Conservation (phyloP, 305 asterid species). For the Plantago coronopus region DNA sequence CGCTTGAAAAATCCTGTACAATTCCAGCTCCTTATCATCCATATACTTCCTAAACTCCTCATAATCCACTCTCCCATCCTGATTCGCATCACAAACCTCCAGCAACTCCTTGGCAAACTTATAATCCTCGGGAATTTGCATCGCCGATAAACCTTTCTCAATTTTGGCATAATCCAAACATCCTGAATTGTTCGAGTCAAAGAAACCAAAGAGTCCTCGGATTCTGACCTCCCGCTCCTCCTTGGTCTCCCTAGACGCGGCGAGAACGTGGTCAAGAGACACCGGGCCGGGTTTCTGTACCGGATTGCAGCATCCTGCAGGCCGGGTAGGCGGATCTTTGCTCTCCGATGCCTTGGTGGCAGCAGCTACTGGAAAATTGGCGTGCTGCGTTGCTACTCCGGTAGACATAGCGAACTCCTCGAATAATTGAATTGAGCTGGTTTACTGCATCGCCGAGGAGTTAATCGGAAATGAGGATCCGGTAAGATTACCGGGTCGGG, state of each 20-base stretch:
- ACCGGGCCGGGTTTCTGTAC: slow-evolving; percentile 78
- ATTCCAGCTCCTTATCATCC: slow-evolving; percentile 96
- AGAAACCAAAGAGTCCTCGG: slow-evolving; percentile 66
- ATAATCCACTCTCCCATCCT: slow-evolving; percentile 91
- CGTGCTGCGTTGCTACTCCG: slow-evolving; percentile 17
- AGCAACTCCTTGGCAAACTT: slow-evolving; percentile 96
- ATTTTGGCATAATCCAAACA: slow-evolving; percentile 66
- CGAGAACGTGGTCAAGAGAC: slow-evolving; percentile 79
- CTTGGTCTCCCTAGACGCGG: slow-evolving; percentile 75
- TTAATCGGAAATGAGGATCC: not conserved
- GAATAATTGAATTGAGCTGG: not conserved
- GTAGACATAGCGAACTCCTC: not conserved
- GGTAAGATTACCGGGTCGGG: not conserved
- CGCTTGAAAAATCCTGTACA: slow-evolving; percentile 89
- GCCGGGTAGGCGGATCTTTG: slow-evolving; percentile 1
- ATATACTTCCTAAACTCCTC: slow-evolving; percentile 91
- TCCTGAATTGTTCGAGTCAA: slow-evolving; percentile 66
- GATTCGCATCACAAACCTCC: slow-evolving; percentile 76
- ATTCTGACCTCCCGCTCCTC: slow-evolving; percentile 84
- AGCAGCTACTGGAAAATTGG: slow-evolving; percentile 3
- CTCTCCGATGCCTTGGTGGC: slow-evolving; percentile 40
- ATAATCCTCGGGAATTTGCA: slow-evolving; percentile 91
- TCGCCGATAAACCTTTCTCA: slow-evolving; percentile 80
- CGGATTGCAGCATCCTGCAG: slow-evolving; percentile 31
- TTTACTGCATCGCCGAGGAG: not conserved